Percentiles rank a stretch among this genome's conserved stretches.
phyloP scores from a whole-genome alignment of 768 basidiomycete genomes.

The Auricularia sp. region DNA sequence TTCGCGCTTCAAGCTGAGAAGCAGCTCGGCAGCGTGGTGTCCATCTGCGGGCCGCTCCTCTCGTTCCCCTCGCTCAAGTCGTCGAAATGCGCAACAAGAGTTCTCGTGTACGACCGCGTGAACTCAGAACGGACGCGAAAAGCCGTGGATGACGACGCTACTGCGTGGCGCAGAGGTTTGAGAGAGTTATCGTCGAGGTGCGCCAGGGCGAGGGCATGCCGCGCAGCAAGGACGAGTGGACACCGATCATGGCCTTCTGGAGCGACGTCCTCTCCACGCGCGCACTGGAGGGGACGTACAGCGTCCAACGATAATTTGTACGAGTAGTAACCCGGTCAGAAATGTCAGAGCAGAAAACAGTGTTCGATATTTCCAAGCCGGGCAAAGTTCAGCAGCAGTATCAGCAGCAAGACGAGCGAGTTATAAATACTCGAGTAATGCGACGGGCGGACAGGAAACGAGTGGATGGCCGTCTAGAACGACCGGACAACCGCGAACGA shows the following conservation, averaged over 20 bases:
- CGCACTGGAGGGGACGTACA: slow-evolving; percentile 46
- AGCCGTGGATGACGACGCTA: slow-evolving; percentile 30
- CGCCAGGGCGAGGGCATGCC: slow-evolving; percentile 53
- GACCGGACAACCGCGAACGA: too few species aligned
- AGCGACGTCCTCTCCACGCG: slow-evolving; percentile 52
- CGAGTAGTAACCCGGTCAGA: too few species aligned
- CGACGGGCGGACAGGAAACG: too few species aligned
- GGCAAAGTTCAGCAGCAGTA: not conserved
- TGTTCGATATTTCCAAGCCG: not conserved
- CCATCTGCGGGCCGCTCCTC: slow-evolving; percentile 62
- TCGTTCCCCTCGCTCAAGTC: slow-evolving; percentile 59
- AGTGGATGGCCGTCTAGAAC: too few species aligned
- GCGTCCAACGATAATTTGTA: too few species aligned
- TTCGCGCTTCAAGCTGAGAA: slow-evolving; percentile 22
- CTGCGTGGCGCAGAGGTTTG: slow-evolving; percentile 49
- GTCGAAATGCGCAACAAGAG: slow-evolving; percentile 42
- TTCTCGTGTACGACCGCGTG: slow-evolving; percentile 49
- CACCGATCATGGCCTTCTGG: slow-evolving; percentile 82
- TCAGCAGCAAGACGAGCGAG: not conserved
- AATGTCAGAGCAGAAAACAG: not conserved
- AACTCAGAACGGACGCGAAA: slow-evolving; percentile 36
- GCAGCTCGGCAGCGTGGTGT: slow-evolving; percentile 53
- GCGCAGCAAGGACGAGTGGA: slow-evolving; percentile 64
- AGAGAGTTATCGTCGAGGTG: slow-evolving; percentile 34
- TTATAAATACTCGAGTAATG: too few species aligned